phyloP scores from a whole-genome alignment of 345 rosid species.

The Firmiana major region DNA sequence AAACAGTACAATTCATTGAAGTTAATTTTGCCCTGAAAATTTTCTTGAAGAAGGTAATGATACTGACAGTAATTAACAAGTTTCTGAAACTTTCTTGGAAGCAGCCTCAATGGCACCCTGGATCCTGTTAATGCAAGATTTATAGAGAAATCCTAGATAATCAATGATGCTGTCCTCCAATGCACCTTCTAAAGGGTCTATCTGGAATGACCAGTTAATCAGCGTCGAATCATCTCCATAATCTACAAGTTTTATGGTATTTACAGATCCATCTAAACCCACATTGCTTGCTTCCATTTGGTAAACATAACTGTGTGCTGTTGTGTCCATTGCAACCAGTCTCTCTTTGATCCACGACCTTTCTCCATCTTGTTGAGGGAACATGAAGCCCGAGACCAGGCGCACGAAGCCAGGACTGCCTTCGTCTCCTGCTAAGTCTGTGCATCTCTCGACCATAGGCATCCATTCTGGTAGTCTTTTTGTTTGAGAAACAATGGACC shows the following conservation, averaged over 20 bases:
- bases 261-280: conserved; percentile 49
- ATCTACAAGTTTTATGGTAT: conserved; percentile 35
- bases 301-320: conserved; percentile 33
- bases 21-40: too few species aligned
- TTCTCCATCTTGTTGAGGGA: conserved; percentile 48
- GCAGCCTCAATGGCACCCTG: conserved; percentile 34
- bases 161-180: conserved; percentile 38
- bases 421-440: conserved; percentile 38
- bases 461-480: conserved; percentile 44
- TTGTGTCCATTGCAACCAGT: conserved; percentile 40
- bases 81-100: neutral
- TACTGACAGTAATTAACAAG: too few species aligned
- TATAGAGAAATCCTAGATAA: conserved; percentile 47
- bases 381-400: conserved; percentile 55
- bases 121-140: conserved; percentile 47
- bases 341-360: conserved; percentile 62
- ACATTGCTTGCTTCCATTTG: conserved; percentile 51
- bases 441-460: conserved; percentile 56
- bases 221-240: conserved; percentile 39
- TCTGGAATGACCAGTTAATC: conserved; percentile 45
- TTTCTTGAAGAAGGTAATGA: too few species aligned
- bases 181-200: conserved; percentile 39
- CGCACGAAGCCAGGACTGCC: conserved; percentile 45
- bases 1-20: too few species aligned
- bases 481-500: conserved; percentile 44